These are phyloP conservation scores for Aspergillus sergii DNA, from an alignment of 2,329 filamentous ascomycete genomes.

Conservation along the genomic window DNA sequence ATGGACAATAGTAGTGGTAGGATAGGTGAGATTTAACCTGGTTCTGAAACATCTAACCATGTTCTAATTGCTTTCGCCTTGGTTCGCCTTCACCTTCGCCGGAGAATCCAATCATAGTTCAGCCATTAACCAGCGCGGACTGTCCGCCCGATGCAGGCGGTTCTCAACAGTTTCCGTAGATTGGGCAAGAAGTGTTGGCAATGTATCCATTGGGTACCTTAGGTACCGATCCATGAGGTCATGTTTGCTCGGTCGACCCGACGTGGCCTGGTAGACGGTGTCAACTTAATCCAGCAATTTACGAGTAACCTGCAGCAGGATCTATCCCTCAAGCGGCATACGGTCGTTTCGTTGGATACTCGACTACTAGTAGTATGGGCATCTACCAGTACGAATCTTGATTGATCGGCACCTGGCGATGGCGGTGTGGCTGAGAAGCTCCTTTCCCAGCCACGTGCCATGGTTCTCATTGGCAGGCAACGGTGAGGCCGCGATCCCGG, in stretches of 20 bases:
- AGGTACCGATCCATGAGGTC: constrained; percentile 6
- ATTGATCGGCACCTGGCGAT: not conserved
- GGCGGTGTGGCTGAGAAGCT: constrained; percentile 15
- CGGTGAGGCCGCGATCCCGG: constrained; percentile 10
- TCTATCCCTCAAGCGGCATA: not conserved
- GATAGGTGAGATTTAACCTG: not conserved
- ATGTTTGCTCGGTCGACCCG: not conserved
- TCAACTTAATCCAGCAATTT: constrained; percentile 1
- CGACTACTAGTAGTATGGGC: too few species aligned
- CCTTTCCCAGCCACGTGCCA: constrained; percentile 9
- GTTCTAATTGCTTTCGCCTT: not conserved
- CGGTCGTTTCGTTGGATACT: not conserved
- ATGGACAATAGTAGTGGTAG: not conserved
- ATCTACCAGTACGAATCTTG: not conserved
- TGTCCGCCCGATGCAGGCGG: constrained; percentile 5
- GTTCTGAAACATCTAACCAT: not conserved
- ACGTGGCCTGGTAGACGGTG: constrained; percentile 8
- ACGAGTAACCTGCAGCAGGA: not conserved
- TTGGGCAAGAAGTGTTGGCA: constrained; percentile 7
- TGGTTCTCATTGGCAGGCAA: constrained; percentile 11
- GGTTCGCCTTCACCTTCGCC: not conserved
- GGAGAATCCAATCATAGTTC: not conserved
- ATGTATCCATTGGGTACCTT: constrained; percentile 7
- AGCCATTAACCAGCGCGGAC: not conserved
- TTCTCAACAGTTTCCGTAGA: not conserved